phyloP scores from a whole-genome alignment of 306 rosid genomes.

The Cyamopsis tetragonoloba region DNA sequence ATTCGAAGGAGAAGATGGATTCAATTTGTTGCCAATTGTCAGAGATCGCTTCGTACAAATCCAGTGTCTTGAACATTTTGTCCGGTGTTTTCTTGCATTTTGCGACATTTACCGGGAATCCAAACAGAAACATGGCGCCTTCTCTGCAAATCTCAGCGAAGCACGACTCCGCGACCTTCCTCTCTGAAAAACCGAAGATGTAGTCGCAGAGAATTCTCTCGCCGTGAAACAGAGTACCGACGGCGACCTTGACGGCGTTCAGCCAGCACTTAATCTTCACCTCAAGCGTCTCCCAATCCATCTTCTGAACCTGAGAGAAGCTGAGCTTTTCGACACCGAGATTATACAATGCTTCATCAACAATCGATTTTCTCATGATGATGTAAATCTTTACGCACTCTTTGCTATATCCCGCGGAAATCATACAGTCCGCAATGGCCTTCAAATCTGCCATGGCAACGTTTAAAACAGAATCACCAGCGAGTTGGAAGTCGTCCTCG shows the following conservation, averaged over 20 bases:
- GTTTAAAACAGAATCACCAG: constrained; percentile 16
- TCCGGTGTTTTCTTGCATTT: constrained; percentile 74
- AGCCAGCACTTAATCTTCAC: constrained; percentile 64
- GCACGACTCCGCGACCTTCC: constrained; percentile 42
- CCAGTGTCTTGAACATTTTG: constrained; percentile 66
- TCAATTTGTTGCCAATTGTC: constrained; percentile 53
- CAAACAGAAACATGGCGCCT: constrained; percentile 44
- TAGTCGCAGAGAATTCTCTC: constrained; percentile 60
- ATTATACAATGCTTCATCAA: constrained; percentile 58
- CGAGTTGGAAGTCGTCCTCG: constrained; percentile 41
- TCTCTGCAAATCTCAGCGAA: constrained; percentile 59
- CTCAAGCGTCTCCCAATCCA: constrained; percentile 69
- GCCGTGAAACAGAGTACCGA: constrained; percentile 47
- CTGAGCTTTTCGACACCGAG: constrained; percentile 64
- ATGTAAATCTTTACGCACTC: constrained; percentile 64
- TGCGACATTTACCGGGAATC: constrained; percentile 62
- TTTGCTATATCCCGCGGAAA: constrained; percentile 51
- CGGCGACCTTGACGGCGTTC: constrained; percentile 46
- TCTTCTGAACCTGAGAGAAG: constrained; percentile 56
- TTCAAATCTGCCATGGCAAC: constrained; percentile 54
- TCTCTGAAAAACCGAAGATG: constrained; percentile 44
- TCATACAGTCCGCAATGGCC: constrained; percentile 72
- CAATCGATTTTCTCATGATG: constrained; percentile 47
- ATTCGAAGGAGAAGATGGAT: constrained; percentile 54
- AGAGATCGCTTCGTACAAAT: constrained; percentile 60